Percentiles rank a stretch among this genome's conserved stretches.
phyloP scores from a whole-genome alignment of 2,329 filamentous ascomycete genomes.

The Phoma sp. region DNA sequence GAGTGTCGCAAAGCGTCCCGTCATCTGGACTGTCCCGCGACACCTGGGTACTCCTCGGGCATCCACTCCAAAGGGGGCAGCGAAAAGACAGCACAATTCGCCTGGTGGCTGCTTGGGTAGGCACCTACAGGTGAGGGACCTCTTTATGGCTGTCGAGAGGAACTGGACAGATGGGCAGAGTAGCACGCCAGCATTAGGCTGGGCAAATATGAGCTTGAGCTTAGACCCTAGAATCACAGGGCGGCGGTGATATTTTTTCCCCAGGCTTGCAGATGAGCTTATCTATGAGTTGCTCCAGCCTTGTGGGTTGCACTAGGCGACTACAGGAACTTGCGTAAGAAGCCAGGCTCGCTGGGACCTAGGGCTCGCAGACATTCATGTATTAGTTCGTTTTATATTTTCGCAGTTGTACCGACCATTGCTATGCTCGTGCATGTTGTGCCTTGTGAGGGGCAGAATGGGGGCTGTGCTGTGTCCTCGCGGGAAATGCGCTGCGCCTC shows the following conservation, averaged over 20 bases:
- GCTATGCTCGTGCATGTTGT: no score
- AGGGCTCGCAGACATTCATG: no score
- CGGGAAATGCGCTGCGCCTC: no score
- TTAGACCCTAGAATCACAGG: constrained; percentile 14
- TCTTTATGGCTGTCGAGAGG: constrained; percentile 49
- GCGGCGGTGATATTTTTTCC: neutral
- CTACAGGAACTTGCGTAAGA: neutral
- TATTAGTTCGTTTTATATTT: no score
- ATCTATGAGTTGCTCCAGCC: neutral
- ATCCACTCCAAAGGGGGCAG: constrained; percentile 16
- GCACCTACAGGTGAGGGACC: constrained; percentile 43
- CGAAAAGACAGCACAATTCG: constrained; percentile 30
- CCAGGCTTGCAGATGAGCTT: neutral
- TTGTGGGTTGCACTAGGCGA: neutral
- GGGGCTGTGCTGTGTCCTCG: no score
- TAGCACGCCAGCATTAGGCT: constrained; percentile 21
- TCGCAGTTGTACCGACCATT: no score
- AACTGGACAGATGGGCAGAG: constrained; percentile 42
- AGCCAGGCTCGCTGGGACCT: no score
- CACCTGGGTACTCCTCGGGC: constrained; percentile 27
- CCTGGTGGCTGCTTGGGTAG: constrained; percentile 40
- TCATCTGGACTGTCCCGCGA: constrained; percentile 48
- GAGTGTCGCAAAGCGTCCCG: constrained; percentile 52
- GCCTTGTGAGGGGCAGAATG: no score
- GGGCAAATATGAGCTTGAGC: constrained; percentile 11